These are phyloP conservation scores for Martiniozyma abietophila DNA, from an alignment of 805 yeast species.

Conservation along the genomic window DNA sequence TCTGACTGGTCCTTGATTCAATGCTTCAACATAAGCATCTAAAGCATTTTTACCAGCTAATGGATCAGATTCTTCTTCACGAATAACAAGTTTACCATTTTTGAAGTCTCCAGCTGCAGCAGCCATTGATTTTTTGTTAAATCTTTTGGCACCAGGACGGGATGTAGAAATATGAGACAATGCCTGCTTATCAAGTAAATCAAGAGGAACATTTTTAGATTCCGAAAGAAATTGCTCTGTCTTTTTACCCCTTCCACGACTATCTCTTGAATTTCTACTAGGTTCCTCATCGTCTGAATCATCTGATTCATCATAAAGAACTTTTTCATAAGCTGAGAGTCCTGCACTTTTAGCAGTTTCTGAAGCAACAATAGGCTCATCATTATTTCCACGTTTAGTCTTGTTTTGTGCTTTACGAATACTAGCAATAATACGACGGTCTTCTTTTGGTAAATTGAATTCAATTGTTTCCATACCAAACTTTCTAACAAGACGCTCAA, in stretches of 20 bases:
- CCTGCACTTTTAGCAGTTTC: slow-evolving; percentile 22
- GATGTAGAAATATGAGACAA: slow-evolving; percentile 76
- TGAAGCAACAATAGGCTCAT: slow-evolving; percentile 13
- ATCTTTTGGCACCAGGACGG: slow-evolving; percentile 61
- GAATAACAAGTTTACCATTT: slow-evolving; percentile 63
- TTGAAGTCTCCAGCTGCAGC: slow-evolving; percentile 43
- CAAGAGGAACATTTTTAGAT: slow-evolving; percentile 66
- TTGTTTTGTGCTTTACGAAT: slow-evolving; percentile 79
- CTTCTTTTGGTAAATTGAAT: slow-evolving; percentile 81
- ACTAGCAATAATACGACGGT: slow-evolving; percentile 70
- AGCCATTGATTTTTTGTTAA: slow-evolving; percentile 33
- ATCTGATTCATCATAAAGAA: slow-evolving; percentile 68
- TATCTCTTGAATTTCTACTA: slow-evolving; percentile 12
- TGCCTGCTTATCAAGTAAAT: slow-evolving; percentile 77
- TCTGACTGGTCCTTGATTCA: slow-evolving; percentile 84
- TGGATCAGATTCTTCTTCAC: slow-evolving; percentile 35
- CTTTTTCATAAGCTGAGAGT: slow-evolving; percentile 88
- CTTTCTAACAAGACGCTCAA: slow-evolving; percentile 84
- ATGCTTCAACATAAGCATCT: slow-evolving; percentile 90
- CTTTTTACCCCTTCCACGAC: too few relatives aligned
- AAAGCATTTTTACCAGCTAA: slow-evolving; percentile 47
- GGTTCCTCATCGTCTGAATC: slow-evolving; percentile 43
- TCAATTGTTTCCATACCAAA: slow-evolving; percentile 87
- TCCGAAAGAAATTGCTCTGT: slow-evolving; percentile 67
- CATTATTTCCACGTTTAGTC: slow-evolving; percentile 18